Percentiles rank a stretch among this genome's conserved stretches.
phyloP scores from a whole-genome alignment of 179 eudicot genomes.

The Silene vulgaris region DNA sequence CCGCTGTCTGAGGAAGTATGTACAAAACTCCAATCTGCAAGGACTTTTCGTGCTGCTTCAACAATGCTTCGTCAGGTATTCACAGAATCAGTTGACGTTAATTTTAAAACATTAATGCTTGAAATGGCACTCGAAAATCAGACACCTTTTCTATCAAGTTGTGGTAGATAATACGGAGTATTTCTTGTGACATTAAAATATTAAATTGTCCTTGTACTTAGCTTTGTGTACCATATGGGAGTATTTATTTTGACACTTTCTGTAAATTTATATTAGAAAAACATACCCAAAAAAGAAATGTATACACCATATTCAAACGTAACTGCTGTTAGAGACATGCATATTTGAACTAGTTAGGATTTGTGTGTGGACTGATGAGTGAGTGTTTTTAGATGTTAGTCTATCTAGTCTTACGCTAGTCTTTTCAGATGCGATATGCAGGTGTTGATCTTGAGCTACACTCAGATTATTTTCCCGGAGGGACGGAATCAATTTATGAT shows the following conservation, averaged over 20 bases:
- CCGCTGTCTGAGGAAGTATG: constrained; percentile 28
- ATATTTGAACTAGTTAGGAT: not conserved
- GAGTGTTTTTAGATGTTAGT: not conserved
- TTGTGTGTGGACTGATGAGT: not conserved
- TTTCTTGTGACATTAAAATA: not conserved
- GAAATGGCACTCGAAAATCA: not conserved
- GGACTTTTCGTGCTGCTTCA: constrained; percentile 34
- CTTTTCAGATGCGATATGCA: constrained; percentile 30
- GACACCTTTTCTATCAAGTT: not conserved
- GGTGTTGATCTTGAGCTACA: constrained; percentile 33
- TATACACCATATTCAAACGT: no score
- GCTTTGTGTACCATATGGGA: no score
- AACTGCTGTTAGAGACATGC: no score
- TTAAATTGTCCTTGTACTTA: no score
- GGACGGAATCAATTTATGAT: constrained; percentile 34
- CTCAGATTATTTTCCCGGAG: constrained; percentile 30
- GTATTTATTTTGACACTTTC: no score
- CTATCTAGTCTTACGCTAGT: not conserved
- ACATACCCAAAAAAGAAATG: not conserved
- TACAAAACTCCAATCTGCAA: constrained; percentile 28
- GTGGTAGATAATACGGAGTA: not conserved
- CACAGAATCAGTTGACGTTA: not conserved
- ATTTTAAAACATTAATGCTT: not conserved
- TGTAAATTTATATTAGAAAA: no score
- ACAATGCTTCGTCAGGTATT: constrained; percentile 30